These are phyloP conservation scores for Stenocarpella maydis DNA, from an alignment of 2,329 filamentous ascomycete species.

Conservation along the genomic window DNA sequence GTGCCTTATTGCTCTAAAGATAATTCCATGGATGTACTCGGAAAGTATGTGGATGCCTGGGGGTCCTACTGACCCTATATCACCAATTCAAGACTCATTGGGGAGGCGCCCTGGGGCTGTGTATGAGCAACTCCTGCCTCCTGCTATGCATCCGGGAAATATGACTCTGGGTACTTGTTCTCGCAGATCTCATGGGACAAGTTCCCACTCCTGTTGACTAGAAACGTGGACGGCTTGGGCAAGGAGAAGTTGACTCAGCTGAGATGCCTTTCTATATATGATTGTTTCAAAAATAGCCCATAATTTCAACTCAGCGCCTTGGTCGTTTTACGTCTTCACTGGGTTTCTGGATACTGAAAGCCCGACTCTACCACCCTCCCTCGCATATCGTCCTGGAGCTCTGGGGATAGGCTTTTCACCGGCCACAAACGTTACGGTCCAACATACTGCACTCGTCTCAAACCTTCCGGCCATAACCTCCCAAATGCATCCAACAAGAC, in stretches of 20 bases:
- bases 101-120: not conserved
- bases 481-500: not conserved
- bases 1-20: not conserved
- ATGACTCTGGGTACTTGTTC: not conserved
- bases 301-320: not conserved
- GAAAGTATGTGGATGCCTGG: conserved; percentile 2
- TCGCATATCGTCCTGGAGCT: not conserved
- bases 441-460: no score
- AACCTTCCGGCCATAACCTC: not conserved
- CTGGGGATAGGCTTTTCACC: not conserved
- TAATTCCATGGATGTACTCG: not conserved
- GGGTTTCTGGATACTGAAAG: no score
- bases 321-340: not conserved
- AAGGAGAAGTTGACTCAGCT: not conserved
- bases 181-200: not conserved
- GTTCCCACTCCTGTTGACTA: not conserved
- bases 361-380: not conserved
- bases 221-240: no score
- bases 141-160: not conserved
- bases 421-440: no score
- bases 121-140: not conserved
- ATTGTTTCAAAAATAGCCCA: not conserved
- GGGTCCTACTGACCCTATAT: not conserved
- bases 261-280: not conserved
- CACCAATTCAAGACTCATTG: not conserved